These are phyloP conservation scores for Lathyrus sativus DNA, from an alignment of 306 rosid species.

Conservation along the genomic window DNA sequence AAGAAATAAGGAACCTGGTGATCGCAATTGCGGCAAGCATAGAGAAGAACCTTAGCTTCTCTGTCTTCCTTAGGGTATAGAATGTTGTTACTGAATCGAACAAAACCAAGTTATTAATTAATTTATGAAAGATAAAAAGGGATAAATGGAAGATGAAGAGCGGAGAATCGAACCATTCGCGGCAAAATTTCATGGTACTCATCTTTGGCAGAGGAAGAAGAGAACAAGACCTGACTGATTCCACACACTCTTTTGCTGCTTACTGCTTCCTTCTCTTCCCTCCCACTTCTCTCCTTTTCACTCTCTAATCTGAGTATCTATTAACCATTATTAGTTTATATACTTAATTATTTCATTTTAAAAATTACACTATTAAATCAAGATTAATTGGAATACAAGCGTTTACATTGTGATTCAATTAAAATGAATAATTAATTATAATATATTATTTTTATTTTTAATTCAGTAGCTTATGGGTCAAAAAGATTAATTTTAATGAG, in stretches of 20 bases:
- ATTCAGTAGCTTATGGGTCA: too few relatives aligned
- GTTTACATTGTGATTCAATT: too few relatives aligned
- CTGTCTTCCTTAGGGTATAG: conserved; percentile 92
- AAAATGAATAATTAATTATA: too few relatives aligned
- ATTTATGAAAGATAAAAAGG: not conserved
- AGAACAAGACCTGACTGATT: not conserved
- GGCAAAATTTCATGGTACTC: conserved; percentile 99
- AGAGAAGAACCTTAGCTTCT: conserved; percentile 76
- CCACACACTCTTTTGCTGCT: not conserved
- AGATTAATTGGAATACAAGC: too few relatives aligned
- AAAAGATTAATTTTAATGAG: too few relatives aligned
- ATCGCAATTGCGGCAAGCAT: conserved; percentile 96
- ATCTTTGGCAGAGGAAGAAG: conserved; percentile 42
- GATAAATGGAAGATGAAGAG: not conserved
- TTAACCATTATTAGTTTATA: too few relatives aligned
- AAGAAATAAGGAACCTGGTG: conserved; percentile 60
- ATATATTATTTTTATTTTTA: too few relatives aligned
- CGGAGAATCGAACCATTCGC: conserved; percentile 68
- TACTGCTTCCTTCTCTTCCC: not conserved
- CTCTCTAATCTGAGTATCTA: too few relatives aligned
- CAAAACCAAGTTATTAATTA: too few relatives aligned
- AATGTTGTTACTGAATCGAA: conserved; percentile 77
- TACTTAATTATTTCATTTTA: too few relatives aligned
- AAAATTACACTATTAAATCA: too few relatives aligned
- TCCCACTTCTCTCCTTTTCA: conserved; percentile 13